Evolutionary conservation across 345 rosid genomes (phyloP).

Genomic region (Iberis pinnata): DNA sequence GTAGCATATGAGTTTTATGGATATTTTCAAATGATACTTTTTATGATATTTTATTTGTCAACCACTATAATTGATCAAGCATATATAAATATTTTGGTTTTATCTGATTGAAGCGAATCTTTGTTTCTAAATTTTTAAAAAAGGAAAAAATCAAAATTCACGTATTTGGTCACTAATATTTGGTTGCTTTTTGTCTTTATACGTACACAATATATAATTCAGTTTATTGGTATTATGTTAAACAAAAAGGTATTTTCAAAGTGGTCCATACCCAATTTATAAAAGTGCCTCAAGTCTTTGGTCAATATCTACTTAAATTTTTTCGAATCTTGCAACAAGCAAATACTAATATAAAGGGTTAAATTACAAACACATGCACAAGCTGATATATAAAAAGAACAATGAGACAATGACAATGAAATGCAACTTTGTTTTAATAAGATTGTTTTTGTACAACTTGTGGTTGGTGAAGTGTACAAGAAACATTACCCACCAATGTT

Average conservation of each 20-base stretch:
- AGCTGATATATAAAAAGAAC: not conserved
- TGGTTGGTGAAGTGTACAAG: slow-evolving; percentile 64
- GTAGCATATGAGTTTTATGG: too few relatives aligned
- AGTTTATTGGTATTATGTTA: too few relatives aligned
- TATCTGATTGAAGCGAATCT: not conserved
- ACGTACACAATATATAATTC: not conserved
- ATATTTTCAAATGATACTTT: too few relatives aligned
- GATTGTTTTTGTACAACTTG: slow-evolving; percentile 3
- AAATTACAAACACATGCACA: slow-evolving; percentile 12
- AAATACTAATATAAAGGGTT: slow-evolving; percentile 6
- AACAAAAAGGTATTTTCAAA: not conserved
- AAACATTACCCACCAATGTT: slow-evolving; percentile 82
- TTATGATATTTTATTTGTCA: too few relatives aligned
- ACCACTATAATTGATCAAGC: too few relatives aligned
- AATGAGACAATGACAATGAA: not conserved
- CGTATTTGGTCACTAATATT: slow-evolving; percentile 12
- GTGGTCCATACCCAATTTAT: slow-evolving; percentile 23
- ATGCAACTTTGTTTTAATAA: not conserved
- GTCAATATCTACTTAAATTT: slow-evolving; percentile 1
- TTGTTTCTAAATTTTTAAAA: not conserved
- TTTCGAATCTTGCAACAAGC: not conserved
- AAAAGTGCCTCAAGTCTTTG: slow-evolving; percentile 14
- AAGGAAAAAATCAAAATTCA: not conserved
- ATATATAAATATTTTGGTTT: not conserved
- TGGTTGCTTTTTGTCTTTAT: not conserved